phyloP scores from a whole-genome alignment of 768 basidiomycete genomes.

The Wakefieldia striispora region DNA sequence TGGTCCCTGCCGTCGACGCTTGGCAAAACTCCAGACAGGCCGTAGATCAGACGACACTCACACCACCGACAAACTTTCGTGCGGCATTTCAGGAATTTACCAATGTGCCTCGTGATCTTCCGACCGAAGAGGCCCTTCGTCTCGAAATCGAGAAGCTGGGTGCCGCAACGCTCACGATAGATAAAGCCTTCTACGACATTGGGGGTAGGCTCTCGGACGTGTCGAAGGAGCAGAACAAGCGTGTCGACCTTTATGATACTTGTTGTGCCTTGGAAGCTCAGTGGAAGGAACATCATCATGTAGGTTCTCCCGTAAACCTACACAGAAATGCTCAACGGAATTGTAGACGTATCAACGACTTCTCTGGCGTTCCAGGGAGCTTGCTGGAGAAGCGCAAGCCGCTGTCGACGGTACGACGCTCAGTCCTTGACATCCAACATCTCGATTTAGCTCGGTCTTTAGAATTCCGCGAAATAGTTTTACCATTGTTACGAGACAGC shows the following conservation, averaged over 20 bases:
- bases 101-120: slow-evolving; percentile 3
- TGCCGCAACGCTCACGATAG: slow-evolving; percentile 14
- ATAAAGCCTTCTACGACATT: slow-evolving; percentile 18
- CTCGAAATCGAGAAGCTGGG: slow-evolving; percentile 17
- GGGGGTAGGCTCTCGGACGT: slow-evolving; percentile 6
- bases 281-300: slow-evolving; percentile 18
- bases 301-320: background rate
- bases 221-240: slow-evolving; percentile 6
- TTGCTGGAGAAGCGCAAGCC: slow-evolving; percentile 19
- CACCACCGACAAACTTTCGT: background rate
- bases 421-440: background rate
- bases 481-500: slow-evolving; percentile 11
- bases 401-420: slow-evolving; percentile 14
- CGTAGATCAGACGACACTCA: background rate
- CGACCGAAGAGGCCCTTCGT: slow-evolving; percentile 11
- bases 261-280: slow-evolving; percentile 12
- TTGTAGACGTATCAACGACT: slow-evolving; percentile 14
- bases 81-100: background rate
- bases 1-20: background rate
- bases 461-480: slow-evolving; percentile 19
- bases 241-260: slow-evolving; percentile 7
- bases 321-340: background rate
- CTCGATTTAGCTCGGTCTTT: background rate
- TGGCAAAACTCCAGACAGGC: background rate
- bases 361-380: slow-evolving; percentile 19